phyloP scores from a whole-genome alignment of 441 rosid species.

The Jatropha multifida region DNA sequence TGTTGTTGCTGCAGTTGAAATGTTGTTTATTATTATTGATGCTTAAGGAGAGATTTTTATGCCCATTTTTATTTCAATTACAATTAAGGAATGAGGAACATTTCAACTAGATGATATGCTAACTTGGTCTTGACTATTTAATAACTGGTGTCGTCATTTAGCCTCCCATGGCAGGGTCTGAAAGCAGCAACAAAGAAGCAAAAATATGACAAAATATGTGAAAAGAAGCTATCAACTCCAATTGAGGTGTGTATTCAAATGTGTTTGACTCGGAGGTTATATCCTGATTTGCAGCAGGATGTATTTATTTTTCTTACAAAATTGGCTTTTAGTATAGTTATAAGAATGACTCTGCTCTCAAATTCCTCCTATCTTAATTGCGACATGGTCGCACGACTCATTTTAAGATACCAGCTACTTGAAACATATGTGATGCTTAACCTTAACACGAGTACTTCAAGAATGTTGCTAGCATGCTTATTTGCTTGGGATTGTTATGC shows the following conservation, averaged over 20 bases:
- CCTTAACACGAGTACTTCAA: neutral
- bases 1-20: neutral
- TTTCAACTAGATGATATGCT: neutral
- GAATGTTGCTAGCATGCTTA: neutral
- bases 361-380: neutral
- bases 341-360: neutral
- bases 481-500: neutral
- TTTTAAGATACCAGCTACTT: neutral
- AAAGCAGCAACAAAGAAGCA: conserved; percentile 89
- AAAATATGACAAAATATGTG: conserved; percentile 88
- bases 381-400: neutral
- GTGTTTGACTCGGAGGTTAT: neutral
- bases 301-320: neutral
- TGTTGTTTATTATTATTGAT: neutral
- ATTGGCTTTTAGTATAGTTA: conserved; percentile 6
- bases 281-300: neutral
- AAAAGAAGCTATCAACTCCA: conserved; percentile 86
- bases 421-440: neutral
- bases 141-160: conserved; percentile 23
- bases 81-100: neutral
- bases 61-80: neutral
- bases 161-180: conserved; percentile 97
- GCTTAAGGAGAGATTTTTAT: neutral
- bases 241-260: conserved; percentile 56
- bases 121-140: neutral